Evolutionary conservation across 148 eudicot species (phyloP).

Genomic region (Persicaria tinctoria): DNA sequence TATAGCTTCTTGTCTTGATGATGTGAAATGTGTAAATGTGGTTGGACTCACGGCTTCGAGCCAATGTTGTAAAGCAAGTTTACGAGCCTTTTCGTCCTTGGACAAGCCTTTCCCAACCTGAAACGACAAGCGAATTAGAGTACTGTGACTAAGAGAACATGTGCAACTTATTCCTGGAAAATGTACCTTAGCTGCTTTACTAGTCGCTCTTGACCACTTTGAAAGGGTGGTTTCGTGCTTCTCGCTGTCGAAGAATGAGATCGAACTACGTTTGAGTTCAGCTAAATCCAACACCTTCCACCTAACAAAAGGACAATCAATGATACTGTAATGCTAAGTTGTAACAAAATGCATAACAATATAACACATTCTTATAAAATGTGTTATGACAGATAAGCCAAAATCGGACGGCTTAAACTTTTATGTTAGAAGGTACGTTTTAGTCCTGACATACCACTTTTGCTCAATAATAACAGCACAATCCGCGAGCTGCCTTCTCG

Average conservation of each 20-base stretch:
- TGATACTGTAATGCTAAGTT: too few species aligned
- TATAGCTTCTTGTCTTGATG: neutral
- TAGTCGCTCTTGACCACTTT: constrained; percentile 58
- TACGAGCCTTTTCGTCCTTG: constrained; percentile 55
- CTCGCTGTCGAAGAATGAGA: constrained; percentile 53
- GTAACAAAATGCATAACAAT: too few species aligned
- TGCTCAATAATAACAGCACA: constrained; percentile 45
- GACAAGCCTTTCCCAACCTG: constrained; percentile 59
- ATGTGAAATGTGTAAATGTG: neutral
- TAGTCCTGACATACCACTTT: constrained; percentile 18
- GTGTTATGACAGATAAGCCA: too few species aligned
- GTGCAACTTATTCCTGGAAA: neutral
- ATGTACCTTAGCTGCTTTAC: constrained; percentile 53
- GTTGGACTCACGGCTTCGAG: constrained; percentile 49
- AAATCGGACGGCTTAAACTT: too few species aligned
- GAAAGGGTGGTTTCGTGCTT: constrained; percentile 42
- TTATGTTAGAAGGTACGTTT: too few species aligned
- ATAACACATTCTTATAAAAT: too few species aligned
- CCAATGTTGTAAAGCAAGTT: constrained; percentile 66
- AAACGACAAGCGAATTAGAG: neutral
- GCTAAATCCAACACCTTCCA: constrained; percentile 69
- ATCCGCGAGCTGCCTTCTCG: constrained; percentile 41
- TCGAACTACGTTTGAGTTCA: constrained; percentile 48
- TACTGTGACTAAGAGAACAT: too few species aligned
- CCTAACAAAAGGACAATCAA: constrained; percentile 19